Evolutionary conservation across 495 filamentous ascomycete genomes (phyloP).

Genomic region (Talaromyces nanjingensis): DNA sequence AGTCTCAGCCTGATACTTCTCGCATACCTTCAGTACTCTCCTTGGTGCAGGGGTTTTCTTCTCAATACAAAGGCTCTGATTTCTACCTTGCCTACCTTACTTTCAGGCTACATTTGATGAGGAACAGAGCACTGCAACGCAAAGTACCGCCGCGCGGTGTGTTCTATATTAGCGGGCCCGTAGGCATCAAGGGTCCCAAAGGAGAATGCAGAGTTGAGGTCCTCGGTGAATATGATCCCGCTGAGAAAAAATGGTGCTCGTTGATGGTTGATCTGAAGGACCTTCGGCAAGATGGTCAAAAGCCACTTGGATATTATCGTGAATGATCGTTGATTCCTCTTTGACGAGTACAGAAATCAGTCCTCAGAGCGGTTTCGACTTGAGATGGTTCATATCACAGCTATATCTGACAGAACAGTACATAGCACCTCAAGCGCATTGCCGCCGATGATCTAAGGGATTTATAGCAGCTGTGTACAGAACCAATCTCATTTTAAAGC

Average conservation of each 20-base stretch:
- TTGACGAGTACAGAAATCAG: neutral
- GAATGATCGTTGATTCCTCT: neutral
- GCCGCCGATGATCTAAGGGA: neutral
- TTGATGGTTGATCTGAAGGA: constrained; percentile 31
- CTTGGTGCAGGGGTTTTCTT: constrained; percentile 27
- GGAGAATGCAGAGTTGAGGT: constrained; percentile 53
- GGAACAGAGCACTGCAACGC: constrained; percentile 19
- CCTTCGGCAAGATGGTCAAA: constrained; percentile 15
- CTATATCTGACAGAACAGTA: neutral
- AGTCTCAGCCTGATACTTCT: constrained; percentile 17
- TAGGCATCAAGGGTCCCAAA: constrained; percentile 54
- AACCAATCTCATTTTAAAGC: too few species aligned
- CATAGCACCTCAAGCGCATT: neutral
- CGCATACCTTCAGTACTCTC: constrained; percentile 30
- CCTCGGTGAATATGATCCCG: constrained; percentile 52
- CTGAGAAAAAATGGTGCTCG: constrained; percentile 27
- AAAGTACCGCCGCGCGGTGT: constrained; percentile 53
- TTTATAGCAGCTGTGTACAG: neutral
- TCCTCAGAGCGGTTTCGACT: neutral
- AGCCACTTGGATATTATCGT: constrained; percentile 1
- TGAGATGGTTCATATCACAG: neutral
- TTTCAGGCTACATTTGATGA: constrained; percentile 46
- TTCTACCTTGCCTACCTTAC: constrained; percentile 35
- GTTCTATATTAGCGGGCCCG: constrained; percentile 56
- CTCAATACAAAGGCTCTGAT: constrained; percentile 32